These are phyloP conservation scores for Fremontodendron californicum DNA, from an alignment of 345 rosid species.

Conservation along the genomic window DNA sequence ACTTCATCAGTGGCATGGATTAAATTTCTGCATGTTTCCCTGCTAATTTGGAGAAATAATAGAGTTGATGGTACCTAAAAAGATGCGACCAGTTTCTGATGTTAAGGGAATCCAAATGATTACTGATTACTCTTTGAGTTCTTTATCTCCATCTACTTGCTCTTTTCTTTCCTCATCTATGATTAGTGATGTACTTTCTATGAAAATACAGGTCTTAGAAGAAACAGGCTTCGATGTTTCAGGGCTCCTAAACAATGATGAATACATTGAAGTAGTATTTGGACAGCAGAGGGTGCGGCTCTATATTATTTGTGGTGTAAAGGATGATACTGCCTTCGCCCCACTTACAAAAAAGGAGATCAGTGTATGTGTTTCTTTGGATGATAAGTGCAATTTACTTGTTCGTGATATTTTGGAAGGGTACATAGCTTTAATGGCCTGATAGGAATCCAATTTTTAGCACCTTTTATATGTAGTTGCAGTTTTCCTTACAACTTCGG, in stretches of 20 bases:
- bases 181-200: not conserved
- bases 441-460: not conserved
- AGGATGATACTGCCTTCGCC: constrained; percentile 85
- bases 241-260: constrained; percentile 71
- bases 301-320: constrained; percentile 84
- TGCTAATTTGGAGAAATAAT: not conserved
- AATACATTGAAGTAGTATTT: constrained; percentile 72
- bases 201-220: constrained; percentile 66
- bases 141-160: not conserved
- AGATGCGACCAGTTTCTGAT: not conserved
- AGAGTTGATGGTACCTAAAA: not conserved
- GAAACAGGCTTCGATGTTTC: constrained; percentile 96
- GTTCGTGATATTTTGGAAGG: not conserved
- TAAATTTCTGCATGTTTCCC: not conserved
- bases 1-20: not conserved
- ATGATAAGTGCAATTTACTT: not conserved
- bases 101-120: not conserved
- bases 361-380: constrained; percentile 59
- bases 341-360: constrained; percentile 97
- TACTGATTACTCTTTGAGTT: not conserved
- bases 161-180: not conserved
- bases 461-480: not conserved
- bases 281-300: constrained; percentile 97
- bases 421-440: not conserved
- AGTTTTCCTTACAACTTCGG: not conserved